Conservation (phyloP, 1,284 basidiomycete species). For the Microbotryum silenes-acaulis region DNA sequence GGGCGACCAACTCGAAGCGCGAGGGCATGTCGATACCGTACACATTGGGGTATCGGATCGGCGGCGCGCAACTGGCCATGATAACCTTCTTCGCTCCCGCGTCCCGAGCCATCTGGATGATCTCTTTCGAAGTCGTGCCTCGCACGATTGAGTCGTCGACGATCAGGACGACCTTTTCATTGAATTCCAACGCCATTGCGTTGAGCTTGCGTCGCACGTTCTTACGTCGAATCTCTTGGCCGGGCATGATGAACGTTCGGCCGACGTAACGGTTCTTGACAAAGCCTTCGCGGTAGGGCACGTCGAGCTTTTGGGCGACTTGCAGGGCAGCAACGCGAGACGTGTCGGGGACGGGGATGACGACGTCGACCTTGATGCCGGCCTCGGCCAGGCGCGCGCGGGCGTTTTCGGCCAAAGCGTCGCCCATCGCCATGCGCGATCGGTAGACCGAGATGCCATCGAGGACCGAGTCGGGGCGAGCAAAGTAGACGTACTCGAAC, state of each 20-base stretch:
- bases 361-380: conserved; percentile 75
- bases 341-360: conserved; percentile 97
- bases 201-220: conserved; percentile 95
- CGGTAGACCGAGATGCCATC: conserved; percentile 97
- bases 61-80: conserved; percentile 93
- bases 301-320: conserved; percentile 76
- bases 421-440: conserved; percentile 98
- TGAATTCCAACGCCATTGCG: conserved; percentile 99
- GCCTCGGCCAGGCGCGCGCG: conserved; percentile 17
- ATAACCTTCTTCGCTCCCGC: conserved; percentile 97
- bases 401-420: conserved; percentile 65
- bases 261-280: conserved; percentile 99
- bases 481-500: conserved; percentile 99
- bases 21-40: conserved; percentile 99
- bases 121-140: conserved; percentile 97
- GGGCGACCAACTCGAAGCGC: conserved; percentile 82
- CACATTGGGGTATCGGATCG: conserved; percentile 90
- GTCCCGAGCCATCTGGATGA: conserved; percentile 98
- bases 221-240: conserved; percentile 86
- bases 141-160: conserved; percentile 99
- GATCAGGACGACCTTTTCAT: conserved; percentile 82
- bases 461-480: conserved; percentile 92
- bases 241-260: conserved; percentile 99
- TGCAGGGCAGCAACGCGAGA: conserved; percentile 93
- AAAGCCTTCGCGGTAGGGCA: conserved; percentile 97